These are phyloP conservation scores for Malassezia pachydermatis DNA, from an alignment of 1,284 basidiomycete species.

Conservation along the genomic window DNA sequence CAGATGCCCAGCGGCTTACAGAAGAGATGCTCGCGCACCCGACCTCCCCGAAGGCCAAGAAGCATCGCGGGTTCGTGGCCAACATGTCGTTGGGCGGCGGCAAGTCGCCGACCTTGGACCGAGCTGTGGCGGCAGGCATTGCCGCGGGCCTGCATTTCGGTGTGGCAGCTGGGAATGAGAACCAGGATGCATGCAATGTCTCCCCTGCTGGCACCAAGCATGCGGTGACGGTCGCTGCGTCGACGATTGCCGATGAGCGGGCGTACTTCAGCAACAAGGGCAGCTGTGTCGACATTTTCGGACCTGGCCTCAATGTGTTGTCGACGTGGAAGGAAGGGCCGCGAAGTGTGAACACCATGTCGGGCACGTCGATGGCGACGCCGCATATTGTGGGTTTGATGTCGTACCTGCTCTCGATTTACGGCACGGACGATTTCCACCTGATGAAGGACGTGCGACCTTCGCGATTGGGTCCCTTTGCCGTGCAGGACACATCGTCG, in stretches of 20 bases:
- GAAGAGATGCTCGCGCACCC: conserved; percentile 58
- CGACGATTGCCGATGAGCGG: conserved; percentile 57
- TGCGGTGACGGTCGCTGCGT: conserved; percentile 66
- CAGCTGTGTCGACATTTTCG: conserved; percentile 70
- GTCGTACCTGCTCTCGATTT: conserved; percentile 58
- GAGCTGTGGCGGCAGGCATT: conserved; percentile 75
- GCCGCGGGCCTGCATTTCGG: conserved; percentile 75
- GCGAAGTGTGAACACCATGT: conserved; percentile 59
- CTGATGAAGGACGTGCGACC: conserved; percentile 1
- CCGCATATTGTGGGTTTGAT: conserved; percentile 52
- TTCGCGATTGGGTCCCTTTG: not conserved
- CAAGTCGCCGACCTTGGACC: conserved; percentile 77
- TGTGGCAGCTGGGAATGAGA: conserved; percentile 61
- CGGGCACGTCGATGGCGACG: conserved; percentile 57
- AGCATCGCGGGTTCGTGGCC: conserved; percentile 86
- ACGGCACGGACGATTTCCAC: conserved; percentile 42
- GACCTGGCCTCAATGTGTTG: conserved; percentile 66
- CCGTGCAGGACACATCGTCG: conserved; percentile 27
- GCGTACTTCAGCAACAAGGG: conserved; percentile 64
- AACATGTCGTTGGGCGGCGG: conserved; percentile 97
- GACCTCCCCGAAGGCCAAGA: conserved; percentile 57
- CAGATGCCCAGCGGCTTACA: conserved; percentile 56
- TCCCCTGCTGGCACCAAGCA: conserved; percentile 60
- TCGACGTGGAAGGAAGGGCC: conserved; percentile 50
- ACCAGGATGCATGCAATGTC: conserved; percentile 66